Evolutionary conservation across 2,329 filamentous ascomycete genomes (phyloP), one percentile per base, ranked within the genome.

Genomic region (Exophiala calicioides): DNA sequence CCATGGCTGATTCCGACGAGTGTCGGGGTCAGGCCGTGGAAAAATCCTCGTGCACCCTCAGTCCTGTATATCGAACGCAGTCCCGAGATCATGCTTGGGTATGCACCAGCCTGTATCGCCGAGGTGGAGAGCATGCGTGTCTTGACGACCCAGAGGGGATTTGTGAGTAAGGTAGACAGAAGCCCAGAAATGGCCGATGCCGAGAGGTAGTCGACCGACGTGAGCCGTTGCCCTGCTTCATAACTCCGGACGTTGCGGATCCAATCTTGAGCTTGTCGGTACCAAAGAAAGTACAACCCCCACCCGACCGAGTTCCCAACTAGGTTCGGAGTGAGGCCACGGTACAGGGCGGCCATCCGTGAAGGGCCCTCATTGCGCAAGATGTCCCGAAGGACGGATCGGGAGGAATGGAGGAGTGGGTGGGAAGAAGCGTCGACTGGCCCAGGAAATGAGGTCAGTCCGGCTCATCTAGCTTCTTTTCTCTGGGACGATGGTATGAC

Each of bases 61-160:
- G 76, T 77, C 13, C 68, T 69, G 60, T 84, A 78, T 15, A 98
- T 80, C 33, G 81, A 77, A 27, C 66, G 67, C 2, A 84, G 79
- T 20, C 93, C 93, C 37, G 83, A 77, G 56, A 76, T 71, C 74
- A 96, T 88, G 56, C 81, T 85, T 12, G 80, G 77, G 68, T 98
- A 98, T 1, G 91, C 93, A 10, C 89, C 89, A 2, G 77, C 79
- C 4, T 82, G 77, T 44, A 80, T 75, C 38, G 81, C 80, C 57
- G 93, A 88, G 3, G 88, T 90, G 21, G 90, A 89, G 18, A 97
- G 76, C 90, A 98, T 97, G 54, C 93, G 86, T 6, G 91, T 97
- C 74, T 97, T 97, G 66, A 98, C 82, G 2, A 98, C 93, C 93
- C 93, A 98, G 60, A 98, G 84, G 2, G 93, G 93, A 65, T 97